A percentile compares a stretch with the other conserved stretches of the same genome.
phyloP scores from a whole-genome alignment of 805 yeast genomes.

The Jamesozyma jinghongensis region DNA sequence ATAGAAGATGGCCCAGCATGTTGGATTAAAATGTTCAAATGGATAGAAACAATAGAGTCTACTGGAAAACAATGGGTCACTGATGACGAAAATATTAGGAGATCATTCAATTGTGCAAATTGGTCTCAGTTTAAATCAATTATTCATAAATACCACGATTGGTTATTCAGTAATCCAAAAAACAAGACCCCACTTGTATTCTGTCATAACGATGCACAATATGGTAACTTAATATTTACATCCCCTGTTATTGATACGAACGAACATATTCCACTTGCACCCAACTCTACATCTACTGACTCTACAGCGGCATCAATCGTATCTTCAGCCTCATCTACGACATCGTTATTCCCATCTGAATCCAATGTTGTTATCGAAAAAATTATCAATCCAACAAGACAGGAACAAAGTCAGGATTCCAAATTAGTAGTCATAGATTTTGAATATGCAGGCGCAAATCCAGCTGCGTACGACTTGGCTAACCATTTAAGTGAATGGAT shows the following conservation, averaged over 20 bases:
- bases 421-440: conserved; percentile 90
- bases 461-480: conserved; percentile 82
- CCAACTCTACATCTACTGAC: conserved; percentile 1
- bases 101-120: conserved; percentile 31
- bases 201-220: conserved; percentile 95
- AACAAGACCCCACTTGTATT: conserved; percentile 45
- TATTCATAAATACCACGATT: conserved; percentile 46
- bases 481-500: conserved; percentile 97
- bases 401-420: conserved; percentile 45
- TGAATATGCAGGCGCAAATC: conserved; percentile 88
- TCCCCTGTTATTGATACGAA: conserved; percentile 38
- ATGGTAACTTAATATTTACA: conserved; percentile 78
- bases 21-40: conserved; percentile 62
- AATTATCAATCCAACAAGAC: conserved; percentile 31
- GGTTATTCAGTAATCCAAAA: conserved; percentile 42
- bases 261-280: neutral
- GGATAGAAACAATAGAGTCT: conserved; percentile 47
- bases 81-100: conserved; percentile 28
- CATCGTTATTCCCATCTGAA: conserved; percentile 25
- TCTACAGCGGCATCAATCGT: neutral
- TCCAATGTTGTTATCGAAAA: conserved; percentile 24
- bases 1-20: conserved; percentile 50
- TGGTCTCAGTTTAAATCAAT: conserved; percentile 43
- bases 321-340: conserved; percentile 13
- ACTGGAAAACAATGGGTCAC: conserved; percentile 29